Evolutionary conservation across 495 filamentous ascomycete species (phyloP).

Genomic region (Cudoniella acicularis): DNA sequence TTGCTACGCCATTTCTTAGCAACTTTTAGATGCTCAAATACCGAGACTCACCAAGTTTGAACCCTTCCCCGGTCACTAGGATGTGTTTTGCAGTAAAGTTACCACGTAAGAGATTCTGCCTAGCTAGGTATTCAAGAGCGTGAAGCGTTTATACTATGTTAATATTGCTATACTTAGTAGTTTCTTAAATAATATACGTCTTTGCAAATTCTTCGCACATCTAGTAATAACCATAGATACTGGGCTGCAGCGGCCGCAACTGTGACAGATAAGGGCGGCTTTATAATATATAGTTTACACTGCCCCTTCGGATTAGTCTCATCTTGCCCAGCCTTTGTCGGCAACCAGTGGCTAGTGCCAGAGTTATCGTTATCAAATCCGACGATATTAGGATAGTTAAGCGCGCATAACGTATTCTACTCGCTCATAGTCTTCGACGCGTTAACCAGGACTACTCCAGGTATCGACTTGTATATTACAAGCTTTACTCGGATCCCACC

Average conservation of each 20-base stretch:
- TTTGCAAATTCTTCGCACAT: neutral
- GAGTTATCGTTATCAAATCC: neutral
- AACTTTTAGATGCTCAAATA: neutral
- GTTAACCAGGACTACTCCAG: neutral
- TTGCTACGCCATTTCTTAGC: conserved; percentile 11
- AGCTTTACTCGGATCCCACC: neutral
- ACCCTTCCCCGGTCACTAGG: conserved; percentile 17
- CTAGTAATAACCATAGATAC: neutral
- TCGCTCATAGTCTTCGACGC: neutral
- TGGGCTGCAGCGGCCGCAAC: neutral
- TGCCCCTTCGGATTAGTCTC: neutral
- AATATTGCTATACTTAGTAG: neutral
- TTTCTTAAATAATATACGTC: conserved; percentile 1
- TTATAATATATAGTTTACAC: conserved; percentile 1
- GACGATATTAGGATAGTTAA: conserved; percentile 1
- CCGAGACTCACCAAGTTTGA: conserved; percentile 17
- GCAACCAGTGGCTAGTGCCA: neutral
- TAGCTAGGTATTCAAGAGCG: conserved; percentile 14
- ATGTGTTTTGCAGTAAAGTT: conserved; percentile 12
- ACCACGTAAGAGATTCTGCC: conserved; percentile 9
- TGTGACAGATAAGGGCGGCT: neutral
- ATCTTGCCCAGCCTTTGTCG: neutral
- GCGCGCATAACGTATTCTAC: neutral
- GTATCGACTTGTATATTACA: neutral
- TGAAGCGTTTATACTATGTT: conserved; percentile 7